phyloP scores from a whole-genome alignment of 768 basidiomycete genomes.

The Macrolepiota dolichaula region DNA sequence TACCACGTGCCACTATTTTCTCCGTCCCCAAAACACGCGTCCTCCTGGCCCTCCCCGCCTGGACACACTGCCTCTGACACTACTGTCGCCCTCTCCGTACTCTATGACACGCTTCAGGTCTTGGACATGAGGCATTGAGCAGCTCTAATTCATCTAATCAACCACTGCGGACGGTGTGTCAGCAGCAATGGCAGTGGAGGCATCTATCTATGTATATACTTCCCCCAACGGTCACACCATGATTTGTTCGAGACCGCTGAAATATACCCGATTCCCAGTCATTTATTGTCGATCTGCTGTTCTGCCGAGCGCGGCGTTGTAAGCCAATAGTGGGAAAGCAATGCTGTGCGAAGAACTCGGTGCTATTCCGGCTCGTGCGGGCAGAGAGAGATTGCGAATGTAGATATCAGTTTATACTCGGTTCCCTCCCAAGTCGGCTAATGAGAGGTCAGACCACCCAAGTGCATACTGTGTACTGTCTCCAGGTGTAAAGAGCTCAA shows the following conservation, averaged over 20 bases:
- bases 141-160: not conserved
- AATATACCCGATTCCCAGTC: not conserved
- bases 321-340: not conserved
- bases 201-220: not conserved
- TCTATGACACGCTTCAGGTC: not conserved
- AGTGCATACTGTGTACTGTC: too few species aligned
- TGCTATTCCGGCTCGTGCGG: too few species aligned
- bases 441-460: too few species aligned
- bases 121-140: not conserved
- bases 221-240: not conserved
- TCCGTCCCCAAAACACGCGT: not conserved
- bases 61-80: not conserved
- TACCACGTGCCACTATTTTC: conserved; percentile 1
- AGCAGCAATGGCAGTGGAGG: not conserved
- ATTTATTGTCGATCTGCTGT: not conserved
- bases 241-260: not conserved
- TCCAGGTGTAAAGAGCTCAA: too few species aligned
- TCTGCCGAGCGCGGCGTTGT: not conserved
- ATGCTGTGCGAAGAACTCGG: not conserved
- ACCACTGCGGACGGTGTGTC: not conserved
- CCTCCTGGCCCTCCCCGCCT: not conserved
- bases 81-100: not conserved
- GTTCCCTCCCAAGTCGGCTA: too few species aligned
- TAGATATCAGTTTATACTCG: too few species aligned
- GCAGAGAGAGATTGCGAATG: too few species aligned